Percentiles rank a stretch among this genome's conserved stretches.
These are phyloP conservation scores for Fusarium oxysporum DNA, from an alignment of 2,329 filamentous ascomycete species.

Conservation along the genomic window DNA sequence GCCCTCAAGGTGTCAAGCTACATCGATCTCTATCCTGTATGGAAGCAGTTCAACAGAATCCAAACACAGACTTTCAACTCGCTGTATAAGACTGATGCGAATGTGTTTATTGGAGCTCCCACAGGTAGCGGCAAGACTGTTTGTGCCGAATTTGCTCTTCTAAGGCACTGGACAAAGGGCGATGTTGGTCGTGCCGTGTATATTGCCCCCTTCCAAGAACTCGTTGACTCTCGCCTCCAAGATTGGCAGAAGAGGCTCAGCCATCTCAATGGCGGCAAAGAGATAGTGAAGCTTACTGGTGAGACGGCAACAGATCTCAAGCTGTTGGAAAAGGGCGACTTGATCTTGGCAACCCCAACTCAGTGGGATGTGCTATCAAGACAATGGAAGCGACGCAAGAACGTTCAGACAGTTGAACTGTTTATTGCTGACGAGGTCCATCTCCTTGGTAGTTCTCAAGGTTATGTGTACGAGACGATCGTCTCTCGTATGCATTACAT, in stretches of 20 bases:
- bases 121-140: constrained; percentile 97
- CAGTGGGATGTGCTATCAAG: constrained; percentile 98
- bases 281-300: constrained; percentile 91
- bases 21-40: constrained; percentile 81
- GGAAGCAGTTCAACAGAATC: constrained; percentile 94
- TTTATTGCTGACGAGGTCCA: constrained; percentile 97
- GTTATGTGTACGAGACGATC: constrained; percentile 94
- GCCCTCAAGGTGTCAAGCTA: constrained; percentile 90
- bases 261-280: constrained; percentile 82
- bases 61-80: constrained; percentile 98
- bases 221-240: constrained; percentile 82
- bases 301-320: constrained; percentile 93
- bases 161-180: constrained; percentile 80
- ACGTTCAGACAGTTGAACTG: constrained; percentile 87
- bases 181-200: constrained; percentile 83
- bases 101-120: constrained; percentile 91
- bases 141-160: constrained; percentile 92
- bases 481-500: constrained; percentile 99
- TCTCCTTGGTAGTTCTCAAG: constrained; percentile 85
- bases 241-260: constrained; percentile 87
- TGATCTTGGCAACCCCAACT: constrained; percentile 89
- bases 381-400: constrained; percentile 97
- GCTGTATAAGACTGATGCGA: constrained; percentile 89
- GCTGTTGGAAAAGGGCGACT: constrained; percentile 85
- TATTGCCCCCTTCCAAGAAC: constrained; percentile 92